Base-by-base conservation (phyloP, 179 eudicot species). In the Spergularia azorica region DNA sequence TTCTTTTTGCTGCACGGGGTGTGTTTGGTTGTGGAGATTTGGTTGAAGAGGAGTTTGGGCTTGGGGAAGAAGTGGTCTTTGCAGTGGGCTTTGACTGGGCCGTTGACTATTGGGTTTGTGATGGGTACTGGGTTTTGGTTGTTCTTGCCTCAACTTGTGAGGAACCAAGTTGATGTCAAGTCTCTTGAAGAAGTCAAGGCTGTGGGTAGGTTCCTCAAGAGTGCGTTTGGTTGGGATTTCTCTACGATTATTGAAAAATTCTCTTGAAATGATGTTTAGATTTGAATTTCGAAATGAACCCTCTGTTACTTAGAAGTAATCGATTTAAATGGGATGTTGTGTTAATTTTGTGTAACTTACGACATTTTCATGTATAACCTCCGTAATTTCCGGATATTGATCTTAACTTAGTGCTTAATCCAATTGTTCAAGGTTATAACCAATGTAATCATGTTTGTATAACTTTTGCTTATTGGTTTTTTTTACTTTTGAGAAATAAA, bases 1-100 rank as follows among this genome's bases (percentile, higher is more conserved):
- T 91, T 88, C 72, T 92, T 91, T 55, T n/a, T 92, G 74, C 43
- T 91, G 67, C 91, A 91, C 26, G 97, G 94, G 36, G 79, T 57
- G 55, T 77, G 88, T 43, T 59, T 87, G 77, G 60, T 67, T 46
- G 55, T 74, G 0, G 97, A 89, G 87, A 75, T 83, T n/a, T 80
- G 48, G 57, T 60, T 83, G 18, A 92, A 87, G 78, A 79, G 79
- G 73, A 79, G 16, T 8, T 39, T 86, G 63, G 79, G 73, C 1
- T 55, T 76, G 17, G 80, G 63, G 0, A 72, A 57, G 21, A 79
- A 70, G 64, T 82, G 79, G 54, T 67, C 62, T 76, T 65, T 89
- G 69, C 87, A 81, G 21, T 66, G 80, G 71, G 70, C 75, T 18
- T 18, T 90, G 7, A 43, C 85, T 11, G 86, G 67, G 1, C 71